Evolutionary conservation across 495 filamentous ascomycete species (phyloP).

Genomic region (Hyaloscypha bicolor): DNA sequence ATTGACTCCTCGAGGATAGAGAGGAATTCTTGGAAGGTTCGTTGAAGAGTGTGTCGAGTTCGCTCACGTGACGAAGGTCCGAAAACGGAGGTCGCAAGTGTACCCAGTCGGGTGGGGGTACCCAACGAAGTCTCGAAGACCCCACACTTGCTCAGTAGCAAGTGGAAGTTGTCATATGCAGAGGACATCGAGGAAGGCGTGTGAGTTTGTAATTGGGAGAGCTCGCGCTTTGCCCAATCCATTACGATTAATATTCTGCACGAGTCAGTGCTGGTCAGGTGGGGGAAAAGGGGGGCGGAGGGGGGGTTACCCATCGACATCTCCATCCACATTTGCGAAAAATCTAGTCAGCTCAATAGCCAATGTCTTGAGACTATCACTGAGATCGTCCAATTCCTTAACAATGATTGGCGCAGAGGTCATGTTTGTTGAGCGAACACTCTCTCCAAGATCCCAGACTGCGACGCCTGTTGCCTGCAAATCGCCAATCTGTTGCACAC

Average conservation of each 20-base stretch:
- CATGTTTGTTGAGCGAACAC: constrained; percentile 85
- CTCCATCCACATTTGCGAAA: constrained; percentile 88
- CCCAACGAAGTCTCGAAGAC: constrained; percentile 66
- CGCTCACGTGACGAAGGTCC: constrained; percentile 78
- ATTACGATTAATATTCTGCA: constrained; percentile 81
- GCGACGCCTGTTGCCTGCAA: constrained; percentile 87
- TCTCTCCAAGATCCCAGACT: constrained; percentile 90
- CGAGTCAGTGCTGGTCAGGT: constrained; percentile 16
- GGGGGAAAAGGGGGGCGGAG: background rate
- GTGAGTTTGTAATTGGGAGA: constrained; percentile 50
- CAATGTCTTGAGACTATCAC: constrained; percentile 78
- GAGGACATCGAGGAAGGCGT: constrained; percentile 61
- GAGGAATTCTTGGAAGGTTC: constrained; percentile 86
- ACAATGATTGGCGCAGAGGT: constrained; percentile 85
- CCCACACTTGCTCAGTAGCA: constrained; percentile 66
- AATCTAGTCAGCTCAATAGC: constrained; percentile 83
- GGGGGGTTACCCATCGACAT: constrained; percentile 69
- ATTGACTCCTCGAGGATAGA: constrained; percentile 88
- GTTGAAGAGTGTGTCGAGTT: constrained; percentile 76
- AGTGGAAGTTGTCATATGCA: constrained; percentile 78
- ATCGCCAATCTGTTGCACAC: constrained; percentile 78
- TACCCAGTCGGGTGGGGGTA: constrained; percentile 66
- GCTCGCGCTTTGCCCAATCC: constrained; percentile 90
- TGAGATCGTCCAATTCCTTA: constrained; percentile 77
- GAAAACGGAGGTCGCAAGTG: constrained; percentile 67